Base-by-base conservation (phyloP, 352 stramenopile genomes). In the Phytophthora crassamura region DNA sequence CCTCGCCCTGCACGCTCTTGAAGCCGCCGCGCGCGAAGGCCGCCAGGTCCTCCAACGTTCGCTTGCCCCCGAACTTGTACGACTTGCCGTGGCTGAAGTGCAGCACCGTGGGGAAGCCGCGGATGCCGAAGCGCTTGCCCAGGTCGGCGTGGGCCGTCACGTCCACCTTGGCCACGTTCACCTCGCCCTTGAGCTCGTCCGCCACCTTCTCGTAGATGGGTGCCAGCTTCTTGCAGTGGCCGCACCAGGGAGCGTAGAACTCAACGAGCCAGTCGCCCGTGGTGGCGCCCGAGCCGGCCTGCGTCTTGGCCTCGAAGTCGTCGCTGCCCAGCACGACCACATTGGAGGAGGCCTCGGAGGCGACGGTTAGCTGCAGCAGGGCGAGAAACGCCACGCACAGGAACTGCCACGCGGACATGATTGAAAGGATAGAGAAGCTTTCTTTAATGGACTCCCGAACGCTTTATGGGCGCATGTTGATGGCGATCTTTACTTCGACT, bases 161-260 rank as follows among this genome's bases (percentile, higher is more conserved):
- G 58, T 98, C 88, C 53, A 98, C 89, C 67, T 97, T 96, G 36
- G 87, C 93, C 18, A 98, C 88, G 64, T 97, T 98, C 52, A 97
- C 78, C 20, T 84, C 55, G 6, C 89, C 90, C 60, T 94, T 85
- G 15, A 98, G 72, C 30, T 94, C 88, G 72, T 67, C 64, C 12
- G 91, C 90, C 22, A 98, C 78, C 62, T 95, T 59, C 48, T 97
- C 88, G 74, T 83, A 98, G 12, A 90, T 68, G 3, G 87, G 82
- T 40, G 59, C 71, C 5, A 91, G 65, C 40, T 64, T 64, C 65
- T 87, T 81, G 74, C 82, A 89, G 61, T 89, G 82, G 9, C 69
- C 73, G 67, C 82, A 94, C 82, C 84, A 93, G 18, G 86, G 84
- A 41, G 86, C 84, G 69, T 93, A 93, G 62, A 95, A 93, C 64